Conservation (phyloP, 2,329 filamentous ascomycete genomes). For the Cercospora sp. region DNA sequence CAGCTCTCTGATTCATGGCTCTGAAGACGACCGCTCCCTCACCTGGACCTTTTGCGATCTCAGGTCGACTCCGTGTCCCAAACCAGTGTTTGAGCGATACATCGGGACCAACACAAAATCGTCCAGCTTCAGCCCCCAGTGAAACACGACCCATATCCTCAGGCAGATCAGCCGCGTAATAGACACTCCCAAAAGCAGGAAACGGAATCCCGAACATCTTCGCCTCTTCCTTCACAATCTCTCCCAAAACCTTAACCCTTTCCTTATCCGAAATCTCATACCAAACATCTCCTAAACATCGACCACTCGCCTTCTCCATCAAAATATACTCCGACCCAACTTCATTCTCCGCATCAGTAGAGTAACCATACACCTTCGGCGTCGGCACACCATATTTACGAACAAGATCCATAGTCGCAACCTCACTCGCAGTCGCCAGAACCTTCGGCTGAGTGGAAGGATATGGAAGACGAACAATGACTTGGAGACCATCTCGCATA, state of each 20-base stretch:
- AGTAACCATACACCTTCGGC: slow-evolving; percentile 27
- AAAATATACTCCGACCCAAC: slow-evolving; percentile 32
- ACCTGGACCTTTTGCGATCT: no score
- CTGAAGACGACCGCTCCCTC: background rate
- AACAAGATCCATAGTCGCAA: slow-evolving; percentile 33
- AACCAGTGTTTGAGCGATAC: slow-evolving; percentile 36
- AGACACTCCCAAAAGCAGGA: slow-evolving; percentile 37
- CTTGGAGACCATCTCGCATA: slow-evolving; percentile 29
- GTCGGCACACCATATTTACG: slow-evolving; percentile 25
- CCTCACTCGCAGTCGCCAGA: slow-evolving; percentile 32
- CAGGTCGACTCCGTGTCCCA: slow-evolving; percentile 31
- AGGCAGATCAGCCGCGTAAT: slow-evolving; percentile 34
- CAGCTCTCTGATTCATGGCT: no score
- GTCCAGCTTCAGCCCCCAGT: background rate
- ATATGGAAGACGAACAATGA: slow-evolving; percentile 33
- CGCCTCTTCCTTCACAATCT: background rate
- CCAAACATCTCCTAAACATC: slow-evolving; percentile 29
- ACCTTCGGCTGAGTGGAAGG: slow-evolving; percentile 23
- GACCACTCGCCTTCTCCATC: slow-evolving; percentile 28
- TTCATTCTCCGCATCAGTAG: slow-evolving; percentile 14
- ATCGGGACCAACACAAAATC: slow-evolving; percentile 40
- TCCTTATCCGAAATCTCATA: slow-evolving; percentile 28
- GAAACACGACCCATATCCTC: slow-evolving; percentile 13
- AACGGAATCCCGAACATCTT: slow-evolving; percentile 6
- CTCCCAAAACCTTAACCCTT: slow-evolving; percentile 18